phyloP scores from a whole-genome alignment of 108 stramenopile species.

The Fragilariopsis cylindrus region DNA sequence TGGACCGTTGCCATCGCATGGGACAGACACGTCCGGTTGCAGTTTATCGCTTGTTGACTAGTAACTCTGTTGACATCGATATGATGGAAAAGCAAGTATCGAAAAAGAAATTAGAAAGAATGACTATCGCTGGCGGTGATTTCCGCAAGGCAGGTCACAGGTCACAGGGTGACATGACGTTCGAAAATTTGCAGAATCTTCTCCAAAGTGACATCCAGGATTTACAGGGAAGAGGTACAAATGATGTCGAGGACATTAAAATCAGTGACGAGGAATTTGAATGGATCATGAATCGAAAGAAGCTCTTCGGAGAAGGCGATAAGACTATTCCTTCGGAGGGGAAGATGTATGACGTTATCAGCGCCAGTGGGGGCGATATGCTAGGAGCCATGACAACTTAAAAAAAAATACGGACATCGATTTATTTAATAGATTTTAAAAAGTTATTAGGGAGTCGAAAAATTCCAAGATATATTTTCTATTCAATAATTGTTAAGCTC shows the following conservation, averaged over 20 bases:
- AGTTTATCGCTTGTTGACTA: constrained; percentile 94
- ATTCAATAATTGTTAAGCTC: too few species aligned
- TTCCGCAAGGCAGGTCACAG: constrained; percentile 90
- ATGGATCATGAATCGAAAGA: constrained; percentile 81
- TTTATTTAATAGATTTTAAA: too few species aligned
- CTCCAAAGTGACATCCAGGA: constrained; percentile 91
- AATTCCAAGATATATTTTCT: too few species aligned
- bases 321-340: constrained; percentile 80
- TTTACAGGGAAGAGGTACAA: constrained; percentile 62
- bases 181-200: constrained; percentile 65
- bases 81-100: constrained; percentile 98
- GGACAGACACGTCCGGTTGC: constrained; percentile 93
- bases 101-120: constrained; percentile 95
- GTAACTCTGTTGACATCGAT: constrained; percentile 94
- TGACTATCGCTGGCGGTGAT: constrained; percentile 96
- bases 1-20: constrained; percentile 84
- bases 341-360: constrained; percentile 91
- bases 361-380: constrained; percentile 68
- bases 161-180: constrained; percentile 73
- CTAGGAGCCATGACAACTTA: constrained; percentile 56
- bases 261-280: constrained; percentile 90
- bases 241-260: constrained; percentile 69
- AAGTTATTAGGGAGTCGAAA: too few species aligned
- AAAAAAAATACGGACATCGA: not conserved
- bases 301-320: constrained; percentile 69